These are phyloP conservation scores for Saccharomyces uvarum DNA, from an alignment of 1,139 yeast species.

Conservation along the genomic window DNA sequence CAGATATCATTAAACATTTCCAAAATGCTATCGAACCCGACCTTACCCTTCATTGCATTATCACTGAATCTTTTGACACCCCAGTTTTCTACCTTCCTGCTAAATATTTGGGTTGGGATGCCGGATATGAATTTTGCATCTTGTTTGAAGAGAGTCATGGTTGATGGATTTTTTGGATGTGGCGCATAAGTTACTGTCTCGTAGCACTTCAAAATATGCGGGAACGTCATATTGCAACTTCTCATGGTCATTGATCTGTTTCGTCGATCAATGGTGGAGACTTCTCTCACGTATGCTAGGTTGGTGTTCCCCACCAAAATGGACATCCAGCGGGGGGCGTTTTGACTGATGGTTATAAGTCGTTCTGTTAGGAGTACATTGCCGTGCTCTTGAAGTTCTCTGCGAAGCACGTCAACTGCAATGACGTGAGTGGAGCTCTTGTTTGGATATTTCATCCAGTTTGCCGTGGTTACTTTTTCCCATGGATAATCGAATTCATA, in stretches of 20 bases:
- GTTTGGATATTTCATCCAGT: constrained; percentile 95
- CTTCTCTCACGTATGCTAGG: constrained; percentile 77
- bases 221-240: constrained; percentile 82
- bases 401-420: constrained; percentile 77
- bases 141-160: constrained; percentile 62
- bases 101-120: constrained; percentile 44
- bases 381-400: constrained; percentile 54
- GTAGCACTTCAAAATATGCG: constrained; percentile 64
- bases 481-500: constrained; percentile 76
- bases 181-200: constrained; percentile 81
- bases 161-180: constrained; percentile 42
- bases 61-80: constrained; percentile 79
- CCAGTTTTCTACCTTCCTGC: constrained; percentile 86
- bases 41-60: constrained; percentile 71
- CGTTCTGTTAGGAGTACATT: constrained; percentile 72
- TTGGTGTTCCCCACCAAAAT: constrained; percentile 67
- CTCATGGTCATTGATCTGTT: constrained; percentile 64
- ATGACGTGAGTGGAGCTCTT: constrained; percentile 90
- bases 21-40: constrained; percentile 65
- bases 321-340: constrained; percentile 77
- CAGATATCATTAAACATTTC: constrained; percentile 29
- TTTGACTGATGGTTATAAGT: constrained; percentile 80
- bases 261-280: constrained; percentile 71
- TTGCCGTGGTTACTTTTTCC: constrained; percentile 93
- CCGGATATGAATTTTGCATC: constrained; percentile 65